Conservation (phyloP, 1,284 basidiomycete genomes). For the Heterobasidion irregulare region DNA sequence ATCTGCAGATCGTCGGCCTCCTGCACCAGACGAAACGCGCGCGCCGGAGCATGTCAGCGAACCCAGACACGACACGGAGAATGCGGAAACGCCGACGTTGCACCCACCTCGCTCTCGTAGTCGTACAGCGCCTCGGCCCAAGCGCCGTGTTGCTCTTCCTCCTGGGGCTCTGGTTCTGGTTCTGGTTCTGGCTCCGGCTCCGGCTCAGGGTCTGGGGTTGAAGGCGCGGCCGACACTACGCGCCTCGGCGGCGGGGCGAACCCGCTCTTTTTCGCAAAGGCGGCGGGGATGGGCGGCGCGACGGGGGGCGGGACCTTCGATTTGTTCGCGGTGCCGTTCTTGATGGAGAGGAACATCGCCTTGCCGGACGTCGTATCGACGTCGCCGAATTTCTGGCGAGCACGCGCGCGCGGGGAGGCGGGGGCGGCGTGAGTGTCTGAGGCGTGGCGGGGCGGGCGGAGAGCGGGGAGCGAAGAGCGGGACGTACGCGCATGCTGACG, state of each 20-base stretch:
- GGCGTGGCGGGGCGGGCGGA: background rate
- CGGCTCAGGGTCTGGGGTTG: background rate
- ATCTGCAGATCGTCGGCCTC: conserved; percentile 59
- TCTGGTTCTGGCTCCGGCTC: conserved; percentile 15
- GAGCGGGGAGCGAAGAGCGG: conserved; percentile 24
- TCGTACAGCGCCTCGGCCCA: conserved; percentile 77
- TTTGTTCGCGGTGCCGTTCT: conserved; percentile 32
- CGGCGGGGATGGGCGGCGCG: conserved; percentile 34
- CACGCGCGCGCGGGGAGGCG: background rate
- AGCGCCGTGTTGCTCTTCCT: conserved; percentile 44
- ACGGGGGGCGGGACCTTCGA: conserved; percentile 23
- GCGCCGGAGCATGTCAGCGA: background rate
- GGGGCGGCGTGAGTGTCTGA: background rate
- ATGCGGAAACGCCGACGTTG: background rate
- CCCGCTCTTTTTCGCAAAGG: conserved; percentile 34
- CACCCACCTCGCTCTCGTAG: conserved; percentile 54
- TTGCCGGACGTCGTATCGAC: conserved; percentile 47
- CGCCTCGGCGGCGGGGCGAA: conserved; percentile 43
- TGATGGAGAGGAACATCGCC: conserved; percentile 40
- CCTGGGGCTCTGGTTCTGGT: conserved; percentile 12
- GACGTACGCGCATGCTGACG: conserved; percentile 11
- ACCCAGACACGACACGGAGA: background rate
- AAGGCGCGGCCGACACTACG: conserved; percentile 16
- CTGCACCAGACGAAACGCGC: conserved; percentile 24
- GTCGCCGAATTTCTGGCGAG: conserved; percentile 45